A percentile compares a stretch with the other conserved stretches of the same genome.
These are phyloP conservation scores for Mercurialis annua DNA, from an alignment of 345 rosid genomes.

Conservation along the genomic window DNA sequence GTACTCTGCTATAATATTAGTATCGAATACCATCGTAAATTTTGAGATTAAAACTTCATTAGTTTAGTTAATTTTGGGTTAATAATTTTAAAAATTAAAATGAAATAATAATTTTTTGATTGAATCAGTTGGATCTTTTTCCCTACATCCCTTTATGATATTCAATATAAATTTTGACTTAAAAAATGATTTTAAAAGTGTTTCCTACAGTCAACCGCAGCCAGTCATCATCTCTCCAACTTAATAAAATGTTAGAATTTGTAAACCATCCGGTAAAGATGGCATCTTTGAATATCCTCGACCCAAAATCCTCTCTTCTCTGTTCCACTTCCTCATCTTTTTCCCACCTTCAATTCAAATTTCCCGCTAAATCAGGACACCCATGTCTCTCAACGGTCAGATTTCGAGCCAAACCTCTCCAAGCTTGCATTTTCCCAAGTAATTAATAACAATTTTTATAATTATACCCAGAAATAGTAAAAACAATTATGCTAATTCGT, in stretches of 20 bases:
- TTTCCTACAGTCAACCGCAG: not conserved
- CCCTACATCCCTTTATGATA: too few species aligned
- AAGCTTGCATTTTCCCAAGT: slow-evolving; percentile 27
- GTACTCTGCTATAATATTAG: too few species aligned
- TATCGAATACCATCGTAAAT: too few species aligned
- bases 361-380: slow-evolving; percentile 39
- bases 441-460: not conserved
- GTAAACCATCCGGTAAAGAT: slow-evolving; percentile 19
- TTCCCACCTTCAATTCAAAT: slow-evolving; percentile 25
- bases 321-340: slow-evolving; percentile 18
- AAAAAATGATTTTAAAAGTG: too few species aligned
- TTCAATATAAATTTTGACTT: too few species aligned
- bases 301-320: slow-evolving; percentile 8
- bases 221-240: not conserved
- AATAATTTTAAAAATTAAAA: too few species aligned
- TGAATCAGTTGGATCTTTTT: too few species aligned
- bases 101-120: too few species aligned
- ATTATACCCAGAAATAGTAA: not conserved
- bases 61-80: too few species aligned
- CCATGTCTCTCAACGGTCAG: slow-evolving; percentile 23
- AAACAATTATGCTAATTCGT: not conserved
- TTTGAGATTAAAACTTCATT: too few species aligned
- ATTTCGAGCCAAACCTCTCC: slow-evolving; percentile 22
- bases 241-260: not conserved
- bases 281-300: slow-evolving; percentile 14